Percentiles rank a stretch among this genome's conserved stretches.
These are phyloP conservation scores for Neurospora africana DNA, from an alignment of 495 filamentous ascomycete genomes.

Conservation along the genomic window DNA sequence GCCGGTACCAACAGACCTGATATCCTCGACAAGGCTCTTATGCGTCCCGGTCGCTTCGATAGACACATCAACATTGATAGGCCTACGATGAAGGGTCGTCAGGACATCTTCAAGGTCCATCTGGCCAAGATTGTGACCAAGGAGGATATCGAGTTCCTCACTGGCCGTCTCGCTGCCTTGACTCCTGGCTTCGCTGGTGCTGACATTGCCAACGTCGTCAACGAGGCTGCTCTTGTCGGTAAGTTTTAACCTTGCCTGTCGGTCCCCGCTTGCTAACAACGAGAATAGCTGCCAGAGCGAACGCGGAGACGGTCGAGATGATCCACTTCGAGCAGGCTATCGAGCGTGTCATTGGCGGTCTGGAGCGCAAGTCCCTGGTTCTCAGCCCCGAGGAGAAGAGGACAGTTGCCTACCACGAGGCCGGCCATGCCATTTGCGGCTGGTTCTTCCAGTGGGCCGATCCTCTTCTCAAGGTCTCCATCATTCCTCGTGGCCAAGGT, in stretches of 20 bases:
- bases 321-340: slow-evolving; percentile 88
- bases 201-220: slow-evolving; percentile 96
- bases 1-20: slow-evolving; percentile 94
- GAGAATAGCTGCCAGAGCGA: slow-evolving; percentile 63
- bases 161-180: slow-evolving; percentile 77
- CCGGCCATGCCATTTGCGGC: slow-evolving; percentile 94
- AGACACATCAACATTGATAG: slow-evolving; percentile 87
- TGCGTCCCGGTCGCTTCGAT: slow-evolving; percentile 95
- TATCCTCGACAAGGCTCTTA: slow-evolving; percentile 85
- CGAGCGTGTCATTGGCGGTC: slow-evolving; percentile 83
- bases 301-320: slow-evolving; percentile 68
- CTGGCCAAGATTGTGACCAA: slow-evolving; percentile 83
- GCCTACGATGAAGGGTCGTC: slow-evolving; percentile 91
- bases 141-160: slow-evolving; percentile 77
- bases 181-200: slow-evolving; percentile 95
- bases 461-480: slow-evolving; percentile 93
- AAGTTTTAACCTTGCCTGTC: slow-evolving; percentile 28
- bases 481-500: slow-evolving; percentile 91
- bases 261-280: slow-evolving; percentile 20
- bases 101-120: slow-evolving; percentile 93
- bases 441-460: slow-evolving; percentile 97
- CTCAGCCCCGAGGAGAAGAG: slow-evolving; percentile 87
- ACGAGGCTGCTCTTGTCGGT: slow-evolving; percentile 96
- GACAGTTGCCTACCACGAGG: slow-evolving; percentile 95
- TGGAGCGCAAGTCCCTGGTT: slow-evolving; percentile 93